A percentile compares a stretch with the other conserved stretches of the same genome.
Conservation (phyloP, 306 rosid species). For the Inga leiocalycina region DNA sequence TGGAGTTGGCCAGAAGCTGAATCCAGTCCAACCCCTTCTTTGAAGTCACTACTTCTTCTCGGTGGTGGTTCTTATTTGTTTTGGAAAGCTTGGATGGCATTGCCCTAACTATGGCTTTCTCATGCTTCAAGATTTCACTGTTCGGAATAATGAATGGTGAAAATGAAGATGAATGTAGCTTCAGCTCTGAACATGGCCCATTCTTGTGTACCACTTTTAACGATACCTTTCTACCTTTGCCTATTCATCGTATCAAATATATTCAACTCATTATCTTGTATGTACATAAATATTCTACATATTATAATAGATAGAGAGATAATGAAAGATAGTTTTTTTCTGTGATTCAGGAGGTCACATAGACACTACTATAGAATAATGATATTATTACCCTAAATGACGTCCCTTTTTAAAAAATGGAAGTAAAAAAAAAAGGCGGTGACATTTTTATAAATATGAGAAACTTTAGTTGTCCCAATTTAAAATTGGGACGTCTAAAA, state of each 20-base stretch:
- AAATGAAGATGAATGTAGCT: constrained; percentile 9
- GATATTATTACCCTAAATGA: too few species aligned
- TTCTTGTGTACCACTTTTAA: constrained; percentile 57
- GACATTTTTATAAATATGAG: too few species aligned
- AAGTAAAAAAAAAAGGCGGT: too few species aligned
- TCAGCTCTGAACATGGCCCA: constrained; percentile 56
- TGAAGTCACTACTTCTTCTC: too few species aligned
- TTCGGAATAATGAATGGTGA: background rate
- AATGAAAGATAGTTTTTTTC: background rate
- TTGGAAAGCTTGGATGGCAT: constrained; percentile 40
- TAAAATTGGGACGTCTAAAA: too few species aligned
- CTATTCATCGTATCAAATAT: background rate
- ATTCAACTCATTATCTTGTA: too few species aligned
- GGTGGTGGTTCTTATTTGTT: background rate
- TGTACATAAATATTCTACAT: too few species aligned
- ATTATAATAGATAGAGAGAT: background rate
- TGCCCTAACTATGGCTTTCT: constrained; percentile 44
- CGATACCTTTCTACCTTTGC: constrained; percentile 23
- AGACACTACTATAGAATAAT: background rate
- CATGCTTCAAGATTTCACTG: constrained; percentile 41
- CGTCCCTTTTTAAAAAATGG: too few species aligned
- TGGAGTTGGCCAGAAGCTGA: constrained; percentile 55
- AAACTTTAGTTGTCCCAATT: too few species aligned
- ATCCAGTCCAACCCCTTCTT: background rate
- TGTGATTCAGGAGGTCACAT: background rate